Conservation (phyloP, 2,329 filamentous ascomycete genomes). For the Chaetomium olivaceum region DNA sequence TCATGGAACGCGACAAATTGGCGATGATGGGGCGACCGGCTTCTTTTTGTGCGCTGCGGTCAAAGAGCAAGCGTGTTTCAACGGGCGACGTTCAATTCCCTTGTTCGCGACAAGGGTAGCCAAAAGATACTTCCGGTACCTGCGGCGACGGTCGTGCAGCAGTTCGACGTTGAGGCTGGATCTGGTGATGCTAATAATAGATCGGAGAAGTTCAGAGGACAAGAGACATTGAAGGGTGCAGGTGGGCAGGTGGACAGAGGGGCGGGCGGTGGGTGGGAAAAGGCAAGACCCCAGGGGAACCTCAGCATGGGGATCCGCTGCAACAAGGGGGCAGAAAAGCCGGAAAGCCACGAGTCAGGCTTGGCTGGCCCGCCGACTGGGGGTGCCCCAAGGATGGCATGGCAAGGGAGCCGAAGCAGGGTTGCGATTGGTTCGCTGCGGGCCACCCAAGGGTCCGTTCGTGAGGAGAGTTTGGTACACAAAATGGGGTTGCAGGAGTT, state of each 20-base stretch:
- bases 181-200: conserved; percentile 35
- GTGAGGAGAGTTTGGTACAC: conserved; percentile 13
- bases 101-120: conserved; percentile 27
- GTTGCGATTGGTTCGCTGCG: conserved; percentile 23
- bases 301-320: conserved; percentile 18
- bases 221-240: conserved; percentile 26
- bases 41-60: conserved; percentile 33
- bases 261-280: conserved; percentile 28
- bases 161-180: conserved; percentile 32
- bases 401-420: background rate
- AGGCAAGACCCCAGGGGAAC: conserved; percentile 19
- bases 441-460: conserved; percentile 1
- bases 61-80: conserved; percentile 26
- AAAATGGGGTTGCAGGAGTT: conserved; percentile 10
- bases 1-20: conserved; percentile 27
- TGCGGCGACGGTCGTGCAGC: conserved; percentile 22
- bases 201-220: conserved; percentile 29
- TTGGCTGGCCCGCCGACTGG: conserved; percentile 21
- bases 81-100: conserved; percentile 33
- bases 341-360: conserved; percentile 30
- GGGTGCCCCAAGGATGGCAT: conserved; percentile 4
- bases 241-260: conserved; percentile 19
- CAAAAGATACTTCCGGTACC: conserved; percentile 28
- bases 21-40: conserved; percentile 27
- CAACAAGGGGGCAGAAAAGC: conserved; percentile 17